These are phyloP conservation scores for Pueraria montana DNA, from an alignment of 306 rosid species.

Conservation along the genomic window DNA sequence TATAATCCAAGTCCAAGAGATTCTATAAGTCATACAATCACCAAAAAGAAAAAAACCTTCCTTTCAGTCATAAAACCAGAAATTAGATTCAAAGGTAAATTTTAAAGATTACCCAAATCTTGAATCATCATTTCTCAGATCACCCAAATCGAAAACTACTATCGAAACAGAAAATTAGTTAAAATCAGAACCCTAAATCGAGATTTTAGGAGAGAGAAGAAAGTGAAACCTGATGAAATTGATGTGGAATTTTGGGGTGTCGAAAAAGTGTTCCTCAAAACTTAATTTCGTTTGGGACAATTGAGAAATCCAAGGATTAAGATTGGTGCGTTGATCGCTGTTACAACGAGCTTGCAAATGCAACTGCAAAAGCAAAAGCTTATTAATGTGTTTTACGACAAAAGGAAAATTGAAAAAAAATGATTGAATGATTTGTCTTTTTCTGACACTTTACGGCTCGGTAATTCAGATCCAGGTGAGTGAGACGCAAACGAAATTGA, in stretches of 20 bases:
- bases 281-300: not conserved
- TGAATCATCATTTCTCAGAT: conserved; percentile 27
- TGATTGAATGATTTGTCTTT: conserved; percentile 9
- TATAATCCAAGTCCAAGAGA: conserved; percentile 25
- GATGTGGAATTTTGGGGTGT: conserved; percentile 10
- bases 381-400: conserved; percentile 2
- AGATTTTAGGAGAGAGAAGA: conserved; percentile 13
- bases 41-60: conserved; percentile 2
- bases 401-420: conserved; percentile 3
- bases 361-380: conserved; percentile 21
- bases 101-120: conserved; percentile 21
- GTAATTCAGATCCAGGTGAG: not conserved
- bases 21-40: conserved; percentile 12
- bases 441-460: conserved; percentile 31
- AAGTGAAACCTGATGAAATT: conserved; percentile 33
- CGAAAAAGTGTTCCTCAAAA: not conserved
- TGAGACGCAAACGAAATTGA: not conserved
- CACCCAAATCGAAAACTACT: not conserved
- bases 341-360: conserved; percentile 9
- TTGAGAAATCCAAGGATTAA: conserved; percentile 6
- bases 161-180: conserved; percentile 1
- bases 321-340: conserved; percentile 17
- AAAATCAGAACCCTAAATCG: conserved; percentile 40
- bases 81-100: conserved; percentile 1
- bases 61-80: conserved; percentile 12